Conservation (phyloP, 2,329 filamentous ascomycete species). For the Escovopsis sp. region DNA sequence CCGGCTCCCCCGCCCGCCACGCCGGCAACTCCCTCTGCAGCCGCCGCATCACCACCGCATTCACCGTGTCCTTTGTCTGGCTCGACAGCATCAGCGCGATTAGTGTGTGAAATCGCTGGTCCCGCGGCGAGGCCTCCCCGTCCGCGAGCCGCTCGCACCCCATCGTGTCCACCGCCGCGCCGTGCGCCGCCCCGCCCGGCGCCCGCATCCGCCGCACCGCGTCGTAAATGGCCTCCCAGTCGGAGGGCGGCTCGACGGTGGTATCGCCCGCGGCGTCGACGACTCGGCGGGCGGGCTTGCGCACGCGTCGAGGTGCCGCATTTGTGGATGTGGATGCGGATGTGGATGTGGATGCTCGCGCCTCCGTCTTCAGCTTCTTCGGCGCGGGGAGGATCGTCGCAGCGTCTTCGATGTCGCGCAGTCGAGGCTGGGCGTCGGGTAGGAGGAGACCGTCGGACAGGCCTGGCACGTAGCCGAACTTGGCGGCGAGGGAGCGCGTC, state of each 20-base stretch:
- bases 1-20: constrained; percentile 24
- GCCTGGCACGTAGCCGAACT: constrained; percentile 25
- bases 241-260: constrained; percentile 44
- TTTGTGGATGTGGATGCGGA: constrained; percentile 12
- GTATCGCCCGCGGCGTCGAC: constrained; percentile 25
- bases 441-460: constrained; percentile 11
- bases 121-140: constrained; percentile 29
- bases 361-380: constrained; percentile 16
- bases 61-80: constrained; percentile 88
- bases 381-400: constrained; percentile 19
- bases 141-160: constrained; percentile 69
- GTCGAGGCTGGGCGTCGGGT: not conserved
- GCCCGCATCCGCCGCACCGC: constrained; percentile 62
- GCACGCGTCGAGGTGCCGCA: constrained; percentile 10
- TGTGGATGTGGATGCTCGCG: no score
- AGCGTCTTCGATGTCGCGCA: constrained; percentile 42
- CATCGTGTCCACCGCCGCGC: constrained; percentile 95
- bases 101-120: constrained; percentile 71
- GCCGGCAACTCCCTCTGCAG: constrained; percentile 60
- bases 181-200: constrained; percentile 35
- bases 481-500: constrained; percentile 30
- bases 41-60: constrained; percentile 64
- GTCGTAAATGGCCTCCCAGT: constrained; percentile 74
- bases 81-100: constrained; percentile 80
- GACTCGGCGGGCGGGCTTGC: constrained; percentile 32